Conservation (phyloP, 202 grass and related monocot species). For the Carex arenaria region DNA sequence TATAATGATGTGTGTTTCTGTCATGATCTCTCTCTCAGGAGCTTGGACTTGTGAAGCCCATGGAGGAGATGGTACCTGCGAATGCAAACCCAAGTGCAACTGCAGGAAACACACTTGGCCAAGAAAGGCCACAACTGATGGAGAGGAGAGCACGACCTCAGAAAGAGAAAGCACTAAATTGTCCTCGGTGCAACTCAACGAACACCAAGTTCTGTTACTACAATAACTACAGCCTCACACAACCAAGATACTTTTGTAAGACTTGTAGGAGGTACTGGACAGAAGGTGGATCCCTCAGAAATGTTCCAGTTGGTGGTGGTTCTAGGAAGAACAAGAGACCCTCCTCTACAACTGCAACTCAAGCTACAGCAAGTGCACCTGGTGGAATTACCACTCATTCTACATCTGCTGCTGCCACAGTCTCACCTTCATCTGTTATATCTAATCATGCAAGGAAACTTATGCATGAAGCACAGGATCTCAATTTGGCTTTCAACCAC, state of each 20-base stretch:
- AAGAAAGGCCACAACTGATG: conserved; percentile 18
- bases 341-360: conserved; percentile 27
- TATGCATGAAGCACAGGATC: conserved; percentile 62
- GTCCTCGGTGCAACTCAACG: conserved; percentile 92
- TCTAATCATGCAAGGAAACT: conserved; percentile 39
- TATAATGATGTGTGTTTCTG: conserved; percentile 24
- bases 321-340: conserved; percentile 92
- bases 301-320: conserved; percentile 87
- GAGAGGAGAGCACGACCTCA: conserved; percentile 71
- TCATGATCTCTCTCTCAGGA: conserved; percentile 44
- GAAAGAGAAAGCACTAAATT: conserved; percentile 91
- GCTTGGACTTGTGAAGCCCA: conserved; percentile 84
- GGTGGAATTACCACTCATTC: conserved; percentile 22
- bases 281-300: conserved; percentile 79
- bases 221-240: conserved; percentile 97
- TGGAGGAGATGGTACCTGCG: conserved; percentile 30
- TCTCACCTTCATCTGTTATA: conserved; percentile 32
- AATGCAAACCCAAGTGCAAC: background rate
- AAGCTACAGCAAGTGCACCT: conserved; percentile 23
- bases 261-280: conserved; percentile 97
- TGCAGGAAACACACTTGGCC: background rate
- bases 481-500: conserved; percentile 82
- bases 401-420: conserved; percentile 1
- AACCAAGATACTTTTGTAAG: conserved; percentile 98
- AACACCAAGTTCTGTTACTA: conserved; percentile 99